Percentiles rank a stretch among this genome's conserved stretches.
Conservation (phyloP, 305 asterid species). For the Fraxinus latifolia region DNA sequence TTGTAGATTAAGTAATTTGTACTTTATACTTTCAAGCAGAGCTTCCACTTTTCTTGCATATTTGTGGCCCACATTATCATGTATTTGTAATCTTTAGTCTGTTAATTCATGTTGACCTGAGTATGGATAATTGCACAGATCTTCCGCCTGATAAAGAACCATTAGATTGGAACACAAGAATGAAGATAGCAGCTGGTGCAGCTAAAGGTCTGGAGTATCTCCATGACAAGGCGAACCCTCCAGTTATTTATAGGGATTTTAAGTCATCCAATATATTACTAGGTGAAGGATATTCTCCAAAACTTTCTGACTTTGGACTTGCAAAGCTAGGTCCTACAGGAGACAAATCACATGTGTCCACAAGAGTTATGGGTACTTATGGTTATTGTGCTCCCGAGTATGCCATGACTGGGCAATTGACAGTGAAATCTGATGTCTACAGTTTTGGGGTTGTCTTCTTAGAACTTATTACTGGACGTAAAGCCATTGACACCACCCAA, state of each 20-base stretch:
- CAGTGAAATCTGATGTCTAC: constrained; percentile 57
- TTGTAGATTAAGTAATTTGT: background rate
- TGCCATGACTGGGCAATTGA: constrained; percentile 62
- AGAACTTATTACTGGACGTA: constrained; percentile 59
- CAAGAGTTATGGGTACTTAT: constrained; percentile 62
- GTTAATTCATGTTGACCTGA: background rate
- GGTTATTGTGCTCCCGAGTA: constrained; percentile 65
- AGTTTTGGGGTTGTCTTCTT: constrained; percentile 58
- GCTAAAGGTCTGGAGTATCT: constrained; percentile 60
- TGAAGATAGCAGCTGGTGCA: constrained; percentile 64
- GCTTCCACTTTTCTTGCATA: background rate
- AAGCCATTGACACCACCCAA: constrained; percentile 45
- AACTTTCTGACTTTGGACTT: constrained; percentile 56
- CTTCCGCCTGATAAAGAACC: constrained; percentile 52
- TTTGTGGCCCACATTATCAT: background rate
- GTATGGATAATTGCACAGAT: constrained; percentile 30
- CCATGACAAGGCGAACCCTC: constrained; percentile 58
- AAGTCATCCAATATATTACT: constrained; percentile 58
- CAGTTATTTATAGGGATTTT: constrained; percentile 56
- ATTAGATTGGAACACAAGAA: constrained; percentile 58
- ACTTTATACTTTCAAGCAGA: background rate
- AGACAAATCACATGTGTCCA: constrained; percentile 48
- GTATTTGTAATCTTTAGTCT: background rate
- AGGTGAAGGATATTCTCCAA: constrained; percentile 46
- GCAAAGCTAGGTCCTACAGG: constrained; percentile 66